These are phyloP conservation scores for Neurospora intermedia DNA, from an alignment of 495 filamentous ascomycete genomes.

Conservation along the genomic window DNA sequence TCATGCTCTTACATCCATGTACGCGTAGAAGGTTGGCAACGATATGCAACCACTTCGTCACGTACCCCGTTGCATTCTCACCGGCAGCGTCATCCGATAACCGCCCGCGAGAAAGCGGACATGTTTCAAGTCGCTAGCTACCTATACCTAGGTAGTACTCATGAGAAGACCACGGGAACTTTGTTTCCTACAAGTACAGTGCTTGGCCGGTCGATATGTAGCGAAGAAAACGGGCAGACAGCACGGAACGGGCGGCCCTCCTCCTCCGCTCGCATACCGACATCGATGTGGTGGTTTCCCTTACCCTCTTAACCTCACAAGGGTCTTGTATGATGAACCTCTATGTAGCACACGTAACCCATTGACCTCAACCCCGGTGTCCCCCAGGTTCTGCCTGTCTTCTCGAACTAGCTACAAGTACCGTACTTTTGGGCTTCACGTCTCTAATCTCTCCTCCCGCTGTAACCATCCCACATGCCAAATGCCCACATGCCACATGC, in stretches of 20 bases:
- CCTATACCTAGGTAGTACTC: not conserved
- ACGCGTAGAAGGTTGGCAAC: no score
- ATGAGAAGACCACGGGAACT: not conserved
- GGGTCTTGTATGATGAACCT: no score
- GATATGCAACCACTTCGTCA: not conserved
- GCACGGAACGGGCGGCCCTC: not conserved
- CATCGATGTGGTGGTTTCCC: no score
- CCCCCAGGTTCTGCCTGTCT: no score
- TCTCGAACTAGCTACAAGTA: not conserved
- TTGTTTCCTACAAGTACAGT: not conserved
- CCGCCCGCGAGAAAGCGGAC: not conserved
- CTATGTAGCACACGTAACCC: not conserved
- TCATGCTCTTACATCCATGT: no score
- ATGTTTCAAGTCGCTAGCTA: not conserved
- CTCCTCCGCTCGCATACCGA: no score
- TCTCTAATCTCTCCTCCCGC: not conserved
- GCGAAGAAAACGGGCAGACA: not conserved
- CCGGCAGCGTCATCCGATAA: not conserved
- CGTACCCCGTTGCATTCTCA: not conserved
- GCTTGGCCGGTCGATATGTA: not conserved
- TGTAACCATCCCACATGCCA: not conserved
- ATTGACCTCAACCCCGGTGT: not conserved
- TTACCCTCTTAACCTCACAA: no score
- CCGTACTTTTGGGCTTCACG: not conserved
- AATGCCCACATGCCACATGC: not conserved